These are phyloP conservation scores for Diaporthe sp. DNA, from an alignment of 2,329 filamentous ascomycete species.

Conservation along the genomic window DNA sequence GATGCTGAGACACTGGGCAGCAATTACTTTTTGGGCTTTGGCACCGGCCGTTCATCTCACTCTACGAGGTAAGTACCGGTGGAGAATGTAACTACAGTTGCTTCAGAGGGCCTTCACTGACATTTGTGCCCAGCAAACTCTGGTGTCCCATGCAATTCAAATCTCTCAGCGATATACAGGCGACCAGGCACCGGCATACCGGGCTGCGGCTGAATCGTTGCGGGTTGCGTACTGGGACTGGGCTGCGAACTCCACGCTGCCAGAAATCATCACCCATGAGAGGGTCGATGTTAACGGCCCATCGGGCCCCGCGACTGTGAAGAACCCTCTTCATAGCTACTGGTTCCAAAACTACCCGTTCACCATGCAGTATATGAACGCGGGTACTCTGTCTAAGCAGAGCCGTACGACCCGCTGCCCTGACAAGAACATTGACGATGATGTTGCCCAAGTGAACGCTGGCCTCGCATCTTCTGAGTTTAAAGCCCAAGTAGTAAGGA, in stretches of 20 bases:
- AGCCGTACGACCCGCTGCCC: conserved; percentile 56
- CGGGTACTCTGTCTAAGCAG: conserved; percentile 46
- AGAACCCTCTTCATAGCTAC: conserved; percentile 67
- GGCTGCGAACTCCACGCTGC: conserved; percentile 58
- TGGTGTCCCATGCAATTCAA: conserved; percentile 59
- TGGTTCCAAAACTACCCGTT: conserved; percentile 59
- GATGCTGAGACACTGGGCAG: conserved; percentile 45
- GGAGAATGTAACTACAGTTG: too few species aligned
- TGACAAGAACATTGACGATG: conserved; percentile 49
- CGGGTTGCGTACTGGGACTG: conserved; percentile 69
- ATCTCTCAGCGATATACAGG: conserved; percentile 60
- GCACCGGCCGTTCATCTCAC: conserved; percentile 68
- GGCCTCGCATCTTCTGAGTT: conserved; percentile 50
- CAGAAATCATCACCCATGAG: conserved; percentile 51
- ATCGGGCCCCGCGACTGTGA: conserved; percentile 44
- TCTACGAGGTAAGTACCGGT: conserved; percentile 62
- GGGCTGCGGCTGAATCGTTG: conserved; percentile 58
- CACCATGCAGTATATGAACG: conserved; percentile 44
- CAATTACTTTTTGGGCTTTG: conserved; percentile 64
- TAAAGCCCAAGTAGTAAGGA: conserved; percentile 56
- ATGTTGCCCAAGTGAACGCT: conserved; percentile 55
- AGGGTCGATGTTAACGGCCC: conserved; percentile 44
- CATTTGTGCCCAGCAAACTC: conserved; percentile 57
- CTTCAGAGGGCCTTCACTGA: conserved; percentile 32
- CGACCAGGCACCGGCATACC: conserved; percentile 52